These are phyloP conservation scores for Cruciata laevipes DNA, from an alignment of 257 asterid genomes.

Conservation along the genomic window DNA sequence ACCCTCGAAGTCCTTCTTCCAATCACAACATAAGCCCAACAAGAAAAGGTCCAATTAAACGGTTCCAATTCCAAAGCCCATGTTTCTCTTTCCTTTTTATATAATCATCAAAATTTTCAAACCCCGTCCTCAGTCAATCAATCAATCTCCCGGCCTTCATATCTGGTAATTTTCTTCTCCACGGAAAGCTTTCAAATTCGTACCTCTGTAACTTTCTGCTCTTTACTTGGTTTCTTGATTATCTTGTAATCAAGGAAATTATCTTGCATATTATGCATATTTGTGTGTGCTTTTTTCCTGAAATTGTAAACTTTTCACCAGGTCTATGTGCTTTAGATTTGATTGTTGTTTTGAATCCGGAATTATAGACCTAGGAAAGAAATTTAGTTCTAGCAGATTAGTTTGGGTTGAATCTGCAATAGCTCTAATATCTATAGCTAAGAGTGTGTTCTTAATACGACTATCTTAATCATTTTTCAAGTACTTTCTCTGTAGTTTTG, in stretches of 20 bases:
- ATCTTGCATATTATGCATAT: neutral
- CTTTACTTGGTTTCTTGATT: neutral
- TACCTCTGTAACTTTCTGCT: neutral
- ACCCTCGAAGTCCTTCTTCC: too few species aligned
- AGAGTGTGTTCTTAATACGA: neutral
- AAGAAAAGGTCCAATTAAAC: neutral
- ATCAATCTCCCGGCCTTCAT: neutral
- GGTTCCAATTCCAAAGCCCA: slow-evolving; percentile 13
- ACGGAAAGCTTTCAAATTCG: neutral
- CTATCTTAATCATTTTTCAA: neutral
- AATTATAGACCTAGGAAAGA: neutral
- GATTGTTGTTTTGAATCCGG: neutral
- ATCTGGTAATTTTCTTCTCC: slow-evolving; percentile 4
- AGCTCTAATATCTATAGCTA: too few species aligned
- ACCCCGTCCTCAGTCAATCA: neutral
- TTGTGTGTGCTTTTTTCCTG: neutral
- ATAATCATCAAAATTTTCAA: neutral
- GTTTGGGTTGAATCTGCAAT: neutral
- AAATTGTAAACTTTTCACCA: too few species aligned
- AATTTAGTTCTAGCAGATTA: neutral
- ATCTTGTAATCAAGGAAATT: neutral
- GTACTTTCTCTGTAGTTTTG: neutral
- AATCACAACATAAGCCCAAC: too few species aligned
- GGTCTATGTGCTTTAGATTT: neutral
- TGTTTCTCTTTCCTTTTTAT: neutral